Base-by-base conservation (phyloP, 2,329 filamentous ascomycete species). In the Eutypa lata region DNA sequence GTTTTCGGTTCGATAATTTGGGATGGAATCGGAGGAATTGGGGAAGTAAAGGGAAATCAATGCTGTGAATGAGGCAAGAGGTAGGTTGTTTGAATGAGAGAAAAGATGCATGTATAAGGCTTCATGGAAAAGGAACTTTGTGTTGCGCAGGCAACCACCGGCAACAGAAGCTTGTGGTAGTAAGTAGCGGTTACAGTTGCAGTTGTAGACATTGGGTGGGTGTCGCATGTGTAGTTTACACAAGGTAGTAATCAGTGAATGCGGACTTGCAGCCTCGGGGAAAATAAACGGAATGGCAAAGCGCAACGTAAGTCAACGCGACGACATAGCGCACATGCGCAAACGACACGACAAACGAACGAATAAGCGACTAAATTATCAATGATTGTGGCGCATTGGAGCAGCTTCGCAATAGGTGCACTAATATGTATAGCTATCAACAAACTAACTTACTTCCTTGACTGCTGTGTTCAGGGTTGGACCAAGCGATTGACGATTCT, bases 401-500 rank as follows among this genome's bases (percentile, higher is more conserved):
- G 28, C 11, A 28, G 19, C 33, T 16, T 28, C 18, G 7, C 50
- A 11, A 47, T 43, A 38, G 16, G 16, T 28, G 8, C 13, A 38
- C 16, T 14, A 46, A 26, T 40, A 48, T 14, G 18, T 42, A 19
- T 31, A 13, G 26, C 53, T 55, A 51, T 51, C 47, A 50, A 60
- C 35, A 14, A 14, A 52, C 50, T 53, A 40, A 57, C 55, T 55
- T 77, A 90, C 88, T 80, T 89, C 76, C 69, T 90, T 90, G 57
- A 91, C 81, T 56, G 76, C 76, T 51, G 74, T 76, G 65, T 91
- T 84, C 46, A 89, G 77, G 35, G 78, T 76, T 46, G 73, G 71
- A 56, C 88, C 88, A 49, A 92, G 79, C 55, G 89, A 89, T 71
- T 88, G 83, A 58, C 79, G 68, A 64, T 84, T 84, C 64, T 73